Evolutionary conservation across 179 eudicot genomes (phyloP).

Genomic region (Corrigiola litoralis): DNA sequence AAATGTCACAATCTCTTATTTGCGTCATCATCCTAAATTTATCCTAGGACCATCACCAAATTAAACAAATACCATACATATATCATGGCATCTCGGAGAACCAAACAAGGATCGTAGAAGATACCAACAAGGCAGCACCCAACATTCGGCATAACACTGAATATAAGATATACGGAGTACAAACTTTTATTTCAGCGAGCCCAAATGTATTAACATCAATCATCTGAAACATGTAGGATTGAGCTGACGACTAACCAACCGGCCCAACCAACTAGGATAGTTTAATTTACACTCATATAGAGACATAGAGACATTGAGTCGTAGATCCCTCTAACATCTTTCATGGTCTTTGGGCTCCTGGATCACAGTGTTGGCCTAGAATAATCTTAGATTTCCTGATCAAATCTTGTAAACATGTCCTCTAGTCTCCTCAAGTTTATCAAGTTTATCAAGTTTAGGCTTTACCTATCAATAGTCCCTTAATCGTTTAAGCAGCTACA

Average conservation of each 20-base stretch:
- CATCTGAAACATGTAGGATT: neutral
- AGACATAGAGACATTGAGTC: no score
- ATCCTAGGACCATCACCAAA: conserved; percentile 21
- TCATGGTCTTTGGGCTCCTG: no score
- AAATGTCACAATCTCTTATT: conserved; percentile 18
- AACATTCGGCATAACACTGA: no score
- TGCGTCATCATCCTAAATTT: conserved; percentile 10
- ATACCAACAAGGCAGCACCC: conserved; percentile 8
- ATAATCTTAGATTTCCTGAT: no score
- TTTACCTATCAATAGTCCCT: neutral
- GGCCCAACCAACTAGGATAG: neutral
- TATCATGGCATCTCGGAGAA: conserved; percentile 8
- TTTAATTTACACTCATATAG: no score
- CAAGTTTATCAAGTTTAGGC: neutral
- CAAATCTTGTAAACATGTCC: neutral
- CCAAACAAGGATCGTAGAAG: conserved; percentile 4
- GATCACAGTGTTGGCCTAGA: no score
- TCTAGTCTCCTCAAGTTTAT: neutral
- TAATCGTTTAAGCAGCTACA: no score
- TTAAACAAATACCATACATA: neutral
- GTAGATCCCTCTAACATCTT: neutral
- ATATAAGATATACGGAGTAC: neutral
- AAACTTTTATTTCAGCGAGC: neutral
- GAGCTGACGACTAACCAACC: neutral
- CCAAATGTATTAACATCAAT: neutral